Conservation (phyloP, 495 filamentous ascomycete species). For the Talaromyces adpressus region DNA sequence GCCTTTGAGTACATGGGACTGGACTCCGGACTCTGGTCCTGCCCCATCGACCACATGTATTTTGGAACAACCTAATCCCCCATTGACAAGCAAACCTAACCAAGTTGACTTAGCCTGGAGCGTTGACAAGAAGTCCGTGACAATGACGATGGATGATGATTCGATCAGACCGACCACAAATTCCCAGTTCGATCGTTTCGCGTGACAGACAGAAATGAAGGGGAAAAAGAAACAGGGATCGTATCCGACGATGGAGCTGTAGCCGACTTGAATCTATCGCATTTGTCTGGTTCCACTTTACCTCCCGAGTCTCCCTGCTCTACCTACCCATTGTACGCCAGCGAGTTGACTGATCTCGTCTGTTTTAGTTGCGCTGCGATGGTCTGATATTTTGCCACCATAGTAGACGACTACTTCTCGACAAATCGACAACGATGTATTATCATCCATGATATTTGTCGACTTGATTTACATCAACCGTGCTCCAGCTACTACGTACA, state of each 20-base stretch:
- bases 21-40: neutral
- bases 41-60: constrained; percentile 1
- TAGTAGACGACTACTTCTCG: neutral
- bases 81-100: constrained; percentile 3
- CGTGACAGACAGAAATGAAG: neutral
- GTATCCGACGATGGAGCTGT: neutral
- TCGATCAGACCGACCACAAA: neutral
- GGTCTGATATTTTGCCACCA: neutral
- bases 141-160: neutral
- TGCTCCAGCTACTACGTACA: neutral
- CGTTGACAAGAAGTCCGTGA: neutral
- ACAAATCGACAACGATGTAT: neutral
- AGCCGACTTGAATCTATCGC: neutral
- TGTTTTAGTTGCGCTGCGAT: neutral
- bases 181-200: neutral
- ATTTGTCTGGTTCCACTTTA: constrained; percentile 1
- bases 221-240: neutral
- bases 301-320: neutral
- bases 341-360: constrained; percentile 1
- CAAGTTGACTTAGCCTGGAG: neutral
- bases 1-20: neutral
- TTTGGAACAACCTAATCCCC: constrained; percentile 1
- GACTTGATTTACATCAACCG: neutral
- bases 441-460: neutral
- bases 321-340: neutral